Base-by-base conservation (phyloP, 2,329 filamentous ascomycete genomes). In the Blastomyces gilchristii region DNA sequence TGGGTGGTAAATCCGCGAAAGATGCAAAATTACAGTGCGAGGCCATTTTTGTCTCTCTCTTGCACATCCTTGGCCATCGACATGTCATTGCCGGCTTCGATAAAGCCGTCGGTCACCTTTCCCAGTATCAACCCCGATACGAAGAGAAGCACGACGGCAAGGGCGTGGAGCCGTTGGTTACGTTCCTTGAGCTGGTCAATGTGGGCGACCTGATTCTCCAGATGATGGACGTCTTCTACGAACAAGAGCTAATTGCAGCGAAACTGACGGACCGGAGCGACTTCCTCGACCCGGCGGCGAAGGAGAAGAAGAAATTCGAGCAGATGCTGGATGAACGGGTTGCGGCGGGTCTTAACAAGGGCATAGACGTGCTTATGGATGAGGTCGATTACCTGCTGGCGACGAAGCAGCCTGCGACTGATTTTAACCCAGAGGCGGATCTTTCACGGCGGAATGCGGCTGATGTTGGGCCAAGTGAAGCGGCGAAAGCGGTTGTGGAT, bases 201-300 rank as follows among this genome's bases (percentile, higher is more conserved):
- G 93, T 99, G 0, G 94, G 94, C 64, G 94, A 99, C 74, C 82
- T 99, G 63, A 99, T 99, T 69, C 91, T 95, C 64, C 94, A 99
- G 75, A 99, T 99, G 94, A 86, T 99, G 64, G 94, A 99, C 73
- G 91, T 99, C 43, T 99, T 99, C 73, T 99, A 96, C 76, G 89
- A 96, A 73, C 94, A 97, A 77, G 94, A 99, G 77, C 83, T 99
- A 37, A 86, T 91, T 6, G 84, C 85, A 0, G 85, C 89, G 16
- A 89, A 89, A 70, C 86, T 99, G 61, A 89, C 89, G 0, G 93
- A 97, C 72, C 87, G 89, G 53, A 95, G 96, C 72, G 94, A 99
- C 76, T 99, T 99, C 71, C 81, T 99, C 58, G 91, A 96, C 71
- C 89, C 91, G 25, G 90, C 92, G 0, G 89, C 89, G 41, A 88